These are phyloP conservation scores for Phialemoniopsis sp. DNA, from an alignment of 2,329 filamentous ascomycete genomes.

Conservation along the genomic window DNA sequence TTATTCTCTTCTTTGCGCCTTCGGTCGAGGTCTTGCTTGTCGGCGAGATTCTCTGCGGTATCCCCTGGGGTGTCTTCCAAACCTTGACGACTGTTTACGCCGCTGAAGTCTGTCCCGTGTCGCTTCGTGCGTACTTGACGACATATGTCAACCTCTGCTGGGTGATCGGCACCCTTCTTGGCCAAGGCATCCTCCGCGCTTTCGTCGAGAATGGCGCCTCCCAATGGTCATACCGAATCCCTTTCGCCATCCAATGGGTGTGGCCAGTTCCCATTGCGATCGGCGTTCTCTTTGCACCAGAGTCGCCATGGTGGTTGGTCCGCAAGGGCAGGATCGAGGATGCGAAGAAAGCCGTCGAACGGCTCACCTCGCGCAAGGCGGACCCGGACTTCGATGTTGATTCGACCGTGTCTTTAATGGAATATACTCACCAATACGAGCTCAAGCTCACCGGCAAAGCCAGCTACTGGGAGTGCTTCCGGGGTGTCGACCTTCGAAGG, in stretches of 20 bases:
- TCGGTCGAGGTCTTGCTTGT: slow-evolving; percentile 40
- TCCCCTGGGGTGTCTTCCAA: slow-evolving; percentile 9
- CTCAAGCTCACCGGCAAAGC: slow-evolving; percentile 35
- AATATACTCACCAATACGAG: slow-evolving; percentile 37
- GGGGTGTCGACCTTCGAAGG: slow-evolving; percentile 42
- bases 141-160: slow-evolving; percentile 55
- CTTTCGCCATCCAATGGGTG: slow-evolving; percentile 43
- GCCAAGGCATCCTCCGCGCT: slow-evolving; percentile 31
- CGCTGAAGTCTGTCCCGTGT: slow-evolving; percentile 43
- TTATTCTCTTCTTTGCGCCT: slow-evolving; percentile 48
- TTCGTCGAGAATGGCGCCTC: slow-evolving; percentile 22
- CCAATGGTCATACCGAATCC: slow-evolving; percentile 41
- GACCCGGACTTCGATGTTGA: slow-evolving; percentile 11
- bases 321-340: not conserved
- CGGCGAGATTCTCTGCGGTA: slow-evolving; percentile 37
- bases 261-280: slow-evolving; percentile 38
- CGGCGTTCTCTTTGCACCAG: slow-evolving; percentile 5
- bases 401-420: slow-evolving; percentile 18
- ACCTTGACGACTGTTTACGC: slow-evolving; percentile 27
- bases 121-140: slow-evolving; percentile 47
- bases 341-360: slow-evolving; percentile 1
- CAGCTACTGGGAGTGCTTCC: slow-evolving; percentile 47
- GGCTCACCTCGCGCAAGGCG: too few species aligned
- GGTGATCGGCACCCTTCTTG: slow-evolving; percentile 50
- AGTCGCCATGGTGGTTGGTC: slow-evolving; percentile 6